Conservation (phyloP, 1,284 basidiomycete genomes). For the Ganoderma lucidum region DNA sequence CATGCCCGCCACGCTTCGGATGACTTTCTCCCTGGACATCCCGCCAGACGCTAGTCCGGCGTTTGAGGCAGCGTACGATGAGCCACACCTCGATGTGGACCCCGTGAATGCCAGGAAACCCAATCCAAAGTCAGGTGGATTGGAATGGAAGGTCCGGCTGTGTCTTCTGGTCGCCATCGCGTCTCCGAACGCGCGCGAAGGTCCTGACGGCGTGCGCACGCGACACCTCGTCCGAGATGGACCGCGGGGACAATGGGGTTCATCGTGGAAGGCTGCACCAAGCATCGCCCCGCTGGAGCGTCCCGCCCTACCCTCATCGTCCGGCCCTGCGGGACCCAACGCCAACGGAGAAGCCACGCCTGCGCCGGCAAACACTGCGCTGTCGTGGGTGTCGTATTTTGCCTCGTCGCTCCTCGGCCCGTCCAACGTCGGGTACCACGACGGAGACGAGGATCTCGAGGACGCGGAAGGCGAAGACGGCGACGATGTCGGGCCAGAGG, state of each 20-base stretch:
- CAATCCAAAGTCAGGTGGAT: conserved; percentile 59
- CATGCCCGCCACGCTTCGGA: conserved; percentile 73
- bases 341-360: conserved; percentile 23
- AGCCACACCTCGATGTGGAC: conserved; percentile 17
- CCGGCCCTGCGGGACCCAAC: conserved; percentile 22
- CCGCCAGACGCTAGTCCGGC: conserved; percentile 89
- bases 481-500: conserved; percentile 64
- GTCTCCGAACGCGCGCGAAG: conserved; percentile 48
- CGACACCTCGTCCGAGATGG: conserved; percentile 67
- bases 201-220: conserved; percentile 59
- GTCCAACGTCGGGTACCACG: conserved; percentile 60
- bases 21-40: conserved; percentile 88
- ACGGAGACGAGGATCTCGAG: conserved; percentile 56
- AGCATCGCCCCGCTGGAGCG: conserved; percentile 70
- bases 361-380: conserved; percentile 40
- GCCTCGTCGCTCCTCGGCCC: conserved; percentile 59
- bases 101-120: conserved; percentile 8
- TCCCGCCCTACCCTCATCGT: conserved; percentile 32
- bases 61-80: conserved; percentile 66
- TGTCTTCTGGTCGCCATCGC: conserved; percentile 82
- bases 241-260: conserved; percentile 68
- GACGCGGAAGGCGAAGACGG: conserved; percentile 56
- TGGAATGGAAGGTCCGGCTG: conserved; percentile 88
- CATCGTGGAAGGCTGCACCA: conserved; percentile 66
- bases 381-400: conserved; percentile 64